These are phyloP conservation scores for Aspergillus haitiensis DNA, from an alignment of 495 filamentous ascomycete genomes.

Conservation along the genomic window DNA sequence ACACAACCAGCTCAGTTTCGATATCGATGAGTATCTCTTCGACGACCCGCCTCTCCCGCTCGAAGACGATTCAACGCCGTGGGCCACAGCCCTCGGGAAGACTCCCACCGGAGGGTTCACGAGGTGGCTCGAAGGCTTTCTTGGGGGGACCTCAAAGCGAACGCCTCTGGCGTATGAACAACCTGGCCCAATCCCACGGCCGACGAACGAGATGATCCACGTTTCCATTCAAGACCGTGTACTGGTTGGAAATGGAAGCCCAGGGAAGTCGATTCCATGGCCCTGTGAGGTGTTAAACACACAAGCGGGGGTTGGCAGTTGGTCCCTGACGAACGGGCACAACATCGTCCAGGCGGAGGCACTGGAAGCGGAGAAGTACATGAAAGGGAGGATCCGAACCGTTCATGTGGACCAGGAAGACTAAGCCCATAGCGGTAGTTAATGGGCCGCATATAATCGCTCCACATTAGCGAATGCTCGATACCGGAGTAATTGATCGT, in stretches of 20 bases:
- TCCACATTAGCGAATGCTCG: too few species aligned
- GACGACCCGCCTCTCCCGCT: conserved; percentile 9
- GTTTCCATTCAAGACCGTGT: conserved; percentile 29
- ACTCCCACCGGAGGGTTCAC: conserved; percentile 7
- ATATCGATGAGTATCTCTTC: conserved; percentile 24
- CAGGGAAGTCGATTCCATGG: conserved; percentile 11
- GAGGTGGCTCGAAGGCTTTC: conserved; percentile 9
- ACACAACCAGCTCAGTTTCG: conserved; percentile 25
- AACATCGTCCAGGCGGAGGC: neutral
- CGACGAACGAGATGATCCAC: conserved; percentile 32
- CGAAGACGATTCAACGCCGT: conserved; percentile 15
- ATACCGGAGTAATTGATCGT: too few species aligned
- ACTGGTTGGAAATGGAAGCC: neutral
- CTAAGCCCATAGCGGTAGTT: neutral
- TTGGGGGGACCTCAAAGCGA: conserved; percentile 20
- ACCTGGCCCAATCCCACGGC: neutral
- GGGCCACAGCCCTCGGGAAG: conserved; percentile 23
- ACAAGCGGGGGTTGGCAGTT: neutral
- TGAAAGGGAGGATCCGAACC: conserved; percentile 20
- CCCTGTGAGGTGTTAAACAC: conserved; percentile 5
- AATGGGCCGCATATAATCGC: too few species aligned
- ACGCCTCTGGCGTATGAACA: conserved; percentile 23
- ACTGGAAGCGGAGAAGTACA: conserved; percentile 10
- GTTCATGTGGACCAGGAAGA: conserved; percentile 15
- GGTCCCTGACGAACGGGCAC: conserved; percentile 3